Conservation (phyloP, 495 filamentous ascomycete genomes). For the Poronia punctata region DNA sequence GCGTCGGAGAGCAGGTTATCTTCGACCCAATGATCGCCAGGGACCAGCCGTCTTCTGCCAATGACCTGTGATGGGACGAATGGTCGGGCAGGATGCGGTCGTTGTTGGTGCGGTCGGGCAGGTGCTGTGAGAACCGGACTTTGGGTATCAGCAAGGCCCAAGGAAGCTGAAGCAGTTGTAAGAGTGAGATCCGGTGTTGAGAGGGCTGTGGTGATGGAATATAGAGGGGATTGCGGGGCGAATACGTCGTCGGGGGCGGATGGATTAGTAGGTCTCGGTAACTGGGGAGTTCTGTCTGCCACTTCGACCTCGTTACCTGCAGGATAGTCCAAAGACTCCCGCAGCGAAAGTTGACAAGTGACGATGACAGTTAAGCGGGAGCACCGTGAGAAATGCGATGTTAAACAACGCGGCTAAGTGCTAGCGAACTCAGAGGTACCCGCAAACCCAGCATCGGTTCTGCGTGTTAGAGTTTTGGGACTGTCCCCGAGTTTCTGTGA, state of each 20-base stretch:
- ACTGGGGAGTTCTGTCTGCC: constrained; percentile 37
- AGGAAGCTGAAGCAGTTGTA: constrained; percentile 12
- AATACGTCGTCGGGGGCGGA: constrained; percentile 39
- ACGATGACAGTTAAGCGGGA: no score
- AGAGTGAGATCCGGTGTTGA: constrained; percentile 28
- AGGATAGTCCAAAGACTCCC: constrained; percentile 19
- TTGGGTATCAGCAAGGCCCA: constrained; percentile 9
- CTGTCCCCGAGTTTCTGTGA: no score
- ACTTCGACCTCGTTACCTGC: constrained; percentile 33
- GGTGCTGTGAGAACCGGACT: constrained; percentile 11
- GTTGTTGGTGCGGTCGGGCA: constrained; percentile 10
- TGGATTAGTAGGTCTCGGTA: constrained; percentile 19
- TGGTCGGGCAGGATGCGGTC: constrained; percentile 9
- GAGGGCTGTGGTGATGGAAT: constrained; percentile 31
- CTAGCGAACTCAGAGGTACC: no score
- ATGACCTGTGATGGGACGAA: constrained; percentile 15
- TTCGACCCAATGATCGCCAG: constrained; percentile 14
- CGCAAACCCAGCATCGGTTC: no score
- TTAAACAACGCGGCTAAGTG: neutral
- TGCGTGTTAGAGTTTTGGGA: no score
- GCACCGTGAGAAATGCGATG: neutral
- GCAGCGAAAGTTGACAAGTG: constrained; percentile 4
- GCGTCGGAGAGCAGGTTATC: constrained; percentile 16
- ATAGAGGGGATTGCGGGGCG: constrained; percentile 31
- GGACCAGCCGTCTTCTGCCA: constrained; percentile 19